Evolutionary conservation across 2,329 filamentous ascomycete species (phyloP), one percentile per base, ranked within the genome.

Genomic region (Aspergillus quadricinctus): DNA sequence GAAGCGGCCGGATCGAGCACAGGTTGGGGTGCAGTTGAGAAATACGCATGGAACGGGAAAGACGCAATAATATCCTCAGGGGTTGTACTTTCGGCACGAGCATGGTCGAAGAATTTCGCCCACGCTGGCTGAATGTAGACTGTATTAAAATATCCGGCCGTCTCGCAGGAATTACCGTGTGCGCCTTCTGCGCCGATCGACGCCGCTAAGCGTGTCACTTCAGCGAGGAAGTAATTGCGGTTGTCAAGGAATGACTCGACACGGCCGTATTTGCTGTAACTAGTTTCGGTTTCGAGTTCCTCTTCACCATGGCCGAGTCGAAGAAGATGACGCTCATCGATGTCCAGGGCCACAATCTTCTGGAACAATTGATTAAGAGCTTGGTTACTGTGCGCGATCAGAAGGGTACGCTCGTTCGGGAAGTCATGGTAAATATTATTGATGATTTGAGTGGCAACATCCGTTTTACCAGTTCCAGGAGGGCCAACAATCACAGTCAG

Each of bases 361-460:
- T 95, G 90, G 77, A 99, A 99, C 1, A 99, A 81, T 71, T 99
- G 94, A 68, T 99, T 99, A 9, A 99, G 80, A 2, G 94, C 95
- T 73, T 99, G 95, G 69, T 99, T 99, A 75, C 93, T 97, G 73
- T 99, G 94, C 4, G 94, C 94, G 61, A 99, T 86, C 43, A 99
- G 84, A 19, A 99, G 78, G 0, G 94, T 99, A 65, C 91, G 88
- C 73, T 99, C 92, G 61, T 88, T 81, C 7, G 94, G 92, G 71
- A 97, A 99, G 75, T 97, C 96, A 78, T 97, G 93, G 70, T 99
- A 99, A 65, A 99, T 89, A 72, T 97, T 97, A 78, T 90, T 97
- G 76, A 99, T 99, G 71, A 97, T 95, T 73, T 99, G 94, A 4
- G 93, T 97, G 49, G 92, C 92, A 53, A 99, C 94, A 74, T 99